Evolutionary conservation across 495 filamentous ascomycete species (phyloP), one percentile per base, ranked within the genome.

Genomic region (Bathelium albidoporum): DNA sequence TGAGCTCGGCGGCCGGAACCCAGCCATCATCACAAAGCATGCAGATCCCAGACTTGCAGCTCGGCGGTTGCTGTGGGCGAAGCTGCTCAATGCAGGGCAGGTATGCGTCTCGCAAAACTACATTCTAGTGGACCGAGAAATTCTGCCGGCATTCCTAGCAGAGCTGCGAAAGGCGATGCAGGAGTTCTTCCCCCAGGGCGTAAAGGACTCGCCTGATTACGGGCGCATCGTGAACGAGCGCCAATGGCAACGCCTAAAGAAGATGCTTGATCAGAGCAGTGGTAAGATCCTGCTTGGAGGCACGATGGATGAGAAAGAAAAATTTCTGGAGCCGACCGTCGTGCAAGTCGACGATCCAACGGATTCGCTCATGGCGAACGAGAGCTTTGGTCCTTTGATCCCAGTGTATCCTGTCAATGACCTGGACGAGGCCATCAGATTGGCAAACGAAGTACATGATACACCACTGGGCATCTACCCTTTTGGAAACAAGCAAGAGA

Each of bases 91-190:
- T 73, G 85, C 88, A 14, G 94, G 94, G 20, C 94, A 98, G 73
- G 78, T 94, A 61, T 97, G 94, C 74, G 83, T 95, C 36, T 86
- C 82, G 7, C 90, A 96, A 68, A 96, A 97, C 75, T 96, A 96
- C 70, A 82, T 89, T 45, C 78, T 96, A 61, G 81, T 96, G 41
- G 90, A 97, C 69, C 84, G 83, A 66, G 82, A 84, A 4, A 76
- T 94, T 14, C 79, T 92, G 2, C 77, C 82, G 2, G 76, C 80
- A 10, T 91, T 97, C 64, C 77, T 97, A 59, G 79, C 87, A 64
- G 82, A 89, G 68, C 82, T 95, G 72, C 87, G 87, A 72, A 80
- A 76, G 43, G 80, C 85, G 0, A 81, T 89, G 68, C 81, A 83
- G 64, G 86, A 91, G 61, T 96, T 92, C 79, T 94, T 87, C 70